A percentile compares a stretch with the other conserved stretches of the same genome.
Conservation (phyloP, 805 yeast species). For the Candida multigemmis region DNA sequence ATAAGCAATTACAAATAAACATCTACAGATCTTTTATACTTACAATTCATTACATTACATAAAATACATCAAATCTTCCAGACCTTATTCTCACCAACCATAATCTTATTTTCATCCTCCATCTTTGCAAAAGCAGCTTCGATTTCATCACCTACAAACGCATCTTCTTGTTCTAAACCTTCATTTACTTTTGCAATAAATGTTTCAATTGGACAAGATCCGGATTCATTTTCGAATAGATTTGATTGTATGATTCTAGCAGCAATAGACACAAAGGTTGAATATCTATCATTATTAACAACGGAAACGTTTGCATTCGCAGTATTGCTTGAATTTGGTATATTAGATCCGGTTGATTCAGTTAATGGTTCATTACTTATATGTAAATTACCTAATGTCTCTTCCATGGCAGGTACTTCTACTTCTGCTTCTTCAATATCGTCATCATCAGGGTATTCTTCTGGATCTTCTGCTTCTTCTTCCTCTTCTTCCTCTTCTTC, state of each 20-base stretch:
- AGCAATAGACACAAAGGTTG: constrained; percentile 19
- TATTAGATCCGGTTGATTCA: constrained; percentile 11
- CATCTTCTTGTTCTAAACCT: constrained; percentile 30
- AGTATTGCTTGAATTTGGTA: constrained; percentile 4
- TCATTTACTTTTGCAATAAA: constrained; percentile 24
- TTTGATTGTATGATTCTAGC: constrained; percentile 20
- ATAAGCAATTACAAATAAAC: too few relatives aligned
- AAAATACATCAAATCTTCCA: constrained; percentile 18
- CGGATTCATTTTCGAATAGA: constrained; percentile 20
- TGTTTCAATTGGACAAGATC: constrained; percentile 21
- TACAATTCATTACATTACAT: too few relatives aligned
- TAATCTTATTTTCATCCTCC: constrained; percentile 26
- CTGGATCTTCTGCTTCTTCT: constrained; percentile 25
- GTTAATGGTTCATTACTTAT: constrained; percentile 19
- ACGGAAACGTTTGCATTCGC: constrained; percentile 10
- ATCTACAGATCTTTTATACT: too few relatives aligned
- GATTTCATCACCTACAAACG: constrained; percentile 20
- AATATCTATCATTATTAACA: constrained; percentile 24
- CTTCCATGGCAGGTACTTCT: constrained; percentile 11
- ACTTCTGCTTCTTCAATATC: constrained; percentile 12
- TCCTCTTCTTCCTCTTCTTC: constrained; percentile 14
- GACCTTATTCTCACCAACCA: constrained; percentile 29
- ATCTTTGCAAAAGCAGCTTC: constrained; percentile 20
- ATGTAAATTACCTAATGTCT: constrained; percentile 19
- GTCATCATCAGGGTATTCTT: constrained; percentile 11